These are phyloP conservation scores for Scleroderma citrinum DNA, from an alignment of 768 basidiomycete genomes.

Conservation along the genomic window DNA sequence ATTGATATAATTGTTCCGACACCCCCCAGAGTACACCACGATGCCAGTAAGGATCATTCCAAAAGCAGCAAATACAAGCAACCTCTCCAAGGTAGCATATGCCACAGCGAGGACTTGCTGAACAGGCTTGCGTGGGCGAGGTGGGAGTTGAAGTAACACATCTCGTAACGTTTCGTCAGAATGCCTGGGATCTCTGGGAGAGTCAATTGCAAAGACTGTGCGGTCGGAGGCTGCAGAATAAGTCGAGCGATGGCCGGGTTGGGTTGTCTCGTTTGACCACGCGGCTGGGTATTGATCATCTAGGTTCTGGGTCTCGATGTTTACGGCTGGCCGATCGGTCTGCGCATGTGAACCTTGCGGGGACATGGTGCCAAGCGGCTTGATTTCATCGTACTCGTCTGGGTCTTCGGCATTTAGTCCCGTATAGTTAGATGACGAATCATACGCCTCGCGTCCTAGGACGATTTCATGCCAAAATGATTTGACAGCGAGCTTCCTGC, in stretches of 20 bases:
- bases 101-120: slow-evolving; percentile 38
- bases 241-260: slow-evolving; percentile 20
- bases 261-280: slow-evolving; percentile 42
- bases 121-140: slow-evolving; percentile 18
- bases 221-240: slow-evolving; percentile 46
- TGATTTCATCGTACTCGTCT: slow-evolving; percentile 49
- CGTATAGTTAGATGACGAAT: slow-evolving; percentile 42
- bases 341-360: slow-evolving; percentile 9
- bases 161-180: slow-evolving; percentile 59
- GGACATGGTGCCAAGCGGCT: slow-evolving; percentile 16
- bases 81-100: slow-evolving; percentile 55
- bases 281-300: slow-evolving; percentile 37
- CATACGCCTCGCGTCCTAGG: slow-evolving; percentile 36
- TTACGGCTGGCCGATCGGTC: slow-evolving; percentile 15
- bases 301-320: slow-evolving; percentile 15
- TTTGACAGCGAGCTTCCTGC: slow-evolving; percentile 40
- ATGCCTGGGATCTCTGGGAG: slow-evolving; percentile 34
- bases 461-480: slow-evolving; percentile 55
- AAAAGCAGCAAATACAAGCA: slow-evolving; percentile 67
- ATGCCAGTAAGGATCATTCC: slow-evolving; percentile 63
- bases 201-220: slow-evolving; percentile 46
- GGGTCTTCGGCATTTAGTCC: slow-evolving; percentile 50
- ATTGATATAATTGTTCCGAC: slow-evolving; percentile 72
- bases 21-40: slow-evolving; percentile 81
- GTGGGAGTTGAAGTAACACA: slow-evolving; percentile 15